These are phyloP conservation scores for Micromonas pusilla DNA, from an alignment of 139 green algal species.

Conservation along the genomic window DNA sequence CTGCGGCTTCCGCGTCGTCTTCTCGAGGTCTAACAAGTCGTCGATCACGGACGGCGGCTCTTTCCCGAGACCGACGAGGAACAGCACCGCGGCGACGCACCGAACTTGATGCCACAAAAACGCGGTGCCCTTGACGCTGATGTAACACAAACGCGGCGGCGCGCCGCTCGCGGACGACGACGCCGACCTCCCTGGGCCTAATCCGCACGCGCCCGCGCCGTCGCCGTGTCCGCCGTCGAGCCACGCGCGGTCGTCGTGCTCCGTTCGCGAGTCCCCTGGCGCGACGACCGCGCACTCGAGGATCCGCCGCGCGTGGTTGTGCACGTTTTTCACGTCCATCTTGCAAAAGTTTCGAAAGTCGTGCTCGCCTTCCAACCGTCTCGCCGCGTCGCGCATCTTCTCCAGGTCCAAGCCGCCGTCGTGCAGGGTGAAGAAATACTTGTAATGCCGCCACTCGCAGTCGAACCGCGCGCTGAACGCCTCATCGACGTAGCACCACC, in stretches of 20 bases:
- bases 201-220: conserved; percentile 27
- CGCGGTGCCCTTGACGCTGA: conserved; percentile 26
- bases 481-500: conserved; percentile 58
- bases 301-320: conserved; percentile 56
- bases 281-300: conserved; percentile 36
- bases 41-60: conserved; percentile 60
- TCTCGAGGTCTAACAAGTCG: conserved; percentile 63
- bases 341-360: conserved; percentile 98
- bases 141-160: conserved; percentile 84
- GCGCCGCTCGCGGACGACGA: conserved; percentile 40
- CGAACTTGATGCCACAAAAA: conserved; percentile 64
- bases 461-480: conserved; percentile 72
- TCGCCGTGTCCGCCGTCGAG: conserved; percentile 1
- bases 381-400: conserved; percentile 66
- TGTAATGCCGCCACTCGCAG: conserved; percentile 68
- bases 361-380: conserved; percentile 70
- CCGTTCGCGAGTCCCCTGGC: background rate
- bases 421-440: conserved; percentile 70
- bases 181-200: background rate
- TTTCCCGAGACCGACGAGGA: conserved; percentile 73
- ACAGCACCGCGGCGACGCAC: conserved; percentile 84
- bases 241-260: background rate
- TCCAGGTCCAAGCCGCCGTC: conserved; percentile 52
- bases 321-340: conserved; percentile 44
- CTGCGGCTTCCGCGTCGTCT: conserved; percentile 63